A percentile compares a stretch with the other conserved stretches of the same genome.
phyloP scores from a whole-genome alignment of 208 protist genomes.

The Leishmania gerbilli region DNA sequence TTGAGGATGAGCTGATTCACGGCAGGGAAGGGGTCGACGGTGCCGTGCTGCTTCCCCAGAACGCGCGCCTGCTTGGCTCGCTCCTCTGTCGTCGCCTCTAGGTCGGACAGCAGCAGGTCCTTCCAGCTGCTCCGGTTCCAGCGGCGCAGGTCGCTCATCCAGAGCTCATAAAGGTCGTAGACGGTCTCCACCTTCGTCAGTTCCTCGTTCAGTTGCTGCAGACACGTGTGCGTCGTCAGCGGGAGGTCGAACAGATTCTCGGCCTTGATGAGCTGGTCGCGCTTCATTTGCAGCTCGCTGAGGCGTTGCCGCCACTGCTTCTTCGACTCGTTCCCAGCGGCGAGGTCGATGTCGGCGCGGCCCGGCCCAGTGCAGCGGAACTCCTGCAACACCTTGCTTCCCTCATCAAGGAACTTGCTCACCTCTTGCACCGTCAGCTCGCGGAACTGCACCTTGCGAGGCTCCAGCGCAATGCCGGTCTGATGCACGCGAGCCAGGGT shows the following conservation, averaged over 20 bases:
- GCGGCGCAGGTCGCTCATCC: slow-evolving; percentile 85
- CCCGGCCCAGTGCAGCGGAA: slow-evolving; percentile 90
- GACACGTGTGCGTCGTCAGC: slow-evolving; percentile 91
- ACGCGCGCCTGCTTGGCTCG: slow-evolving; percentile 86
- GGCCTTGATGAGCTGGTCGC: slow-evolving; percentile 94
- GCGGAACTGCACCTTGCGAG: slow-evolving; percentile 95
- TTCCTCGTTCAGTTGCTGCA: slow-evolving; percentile 93
- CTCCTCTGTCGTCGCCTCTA: slow-evolving; percentile 94
- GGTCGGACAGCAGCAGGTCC: slow-evolving; percentile 95
- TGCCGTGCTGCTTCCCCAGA: slow-evolving; percentile 85
- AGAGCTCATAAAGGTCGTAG: slow-evolving; percentile 95
- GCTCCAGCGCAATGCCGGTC: slow-evolving; percentile 82
- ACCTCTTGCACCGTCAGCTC: slow-evolving; percentile 93
- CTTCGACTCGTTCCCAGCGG: slow-evolving; percentile 90
- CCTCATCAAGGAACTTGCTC: slow-evolving; percentile 63
- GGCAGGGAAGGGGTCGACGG: slow-evolving; percentile 84
- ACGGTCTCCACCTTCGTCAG: slow-evolving; percentile 90
- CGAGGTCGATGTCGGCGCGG: slow-evolving; percentile 83
- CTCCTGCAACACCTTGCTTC: slow-evolving; percentile 56
- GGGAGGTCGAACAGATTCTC: slow-evolving; percentile 97
- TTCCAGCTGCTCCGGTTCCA: slow-evolving; percentile 98
- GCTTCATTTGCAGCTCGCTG: slow-evolving; percentile 61
- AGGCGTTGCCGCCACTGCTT: slow-evolving; percentile 87
- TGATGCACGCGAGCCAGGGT: slow-evolving; percentile 80
- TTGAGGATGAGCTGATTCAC: slow-evolving; percentile 94